A percentile compares a stretch with the other conserved stretches of the same genome.
Evolutionary conservation across 441 rosid genomes (phyloP).

Genomic region (Pelargonium cotyledonis): DNA sequence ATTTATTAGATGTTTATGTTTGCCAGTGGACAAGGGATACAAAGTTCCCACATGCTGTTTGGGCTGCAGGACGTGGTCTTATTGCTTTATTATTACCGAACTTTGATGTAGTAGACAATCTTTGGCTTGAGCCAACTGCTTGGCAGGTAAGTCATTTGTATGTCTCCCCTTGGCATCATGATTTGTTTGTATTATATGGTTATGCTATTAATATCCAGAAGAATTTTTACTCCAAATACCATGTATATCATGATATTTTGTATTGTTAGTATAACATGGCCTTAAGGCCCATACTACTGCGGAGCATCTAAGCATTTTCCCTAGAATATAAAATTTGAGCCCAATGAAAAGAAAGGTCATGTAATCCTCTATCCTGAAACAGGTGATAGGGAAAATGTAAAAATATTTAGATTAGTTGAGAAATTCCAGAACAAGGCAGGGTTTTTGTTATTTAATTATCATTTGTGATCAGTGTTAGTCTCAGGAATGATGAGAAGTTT

Average conservation of each 20-base stretch:
- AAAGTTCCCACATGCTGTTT: constrained; percentile 91
- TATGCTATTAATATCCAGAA: too few relatives aligned
- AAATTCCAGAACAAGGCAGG: too few relatives aligned
- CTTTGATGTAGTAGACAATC: constrained; percentile 72
- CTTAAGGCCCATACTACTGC: too few relatives aligned
- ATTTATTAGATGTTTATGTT: constrained; percentile 19
- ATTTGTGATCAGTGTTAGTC: neutral
- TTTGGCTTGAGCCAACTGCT: constrained; percentile 92
- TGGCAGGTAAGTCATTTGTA: constrained; percentile 59
- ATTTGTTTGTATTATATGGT: too few relatives aligned
- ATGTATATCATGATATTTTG: neutral
- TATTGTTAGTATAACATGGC: neutral
- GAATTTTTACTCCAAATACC: too few relatives aligned
- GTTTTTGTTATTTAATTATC: too few relatives aligned
- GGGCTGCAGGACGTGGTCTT: constrained; percentile 98
- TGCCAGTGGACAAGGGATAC: constrained; percentile 86
- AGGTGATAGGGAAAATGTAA: too few relatives aligned
- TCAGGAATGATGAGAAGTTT: constrained; percentile 11
- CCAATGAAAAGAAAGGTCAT: too few relatives aligned
- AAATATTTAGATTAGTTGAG: too few relatives aligned
- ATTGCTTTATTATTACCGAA: constrained; percentile 76
- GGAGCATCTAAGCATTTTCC: too few relatives aligned
- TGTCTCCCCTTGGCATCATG: neutral
- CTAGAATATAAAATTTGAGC: too few relatives aligned
- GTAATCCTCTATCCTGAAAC: too few relatives aligned